These are phyloP conservation scores for Mycosphaerella sp. DNA, from an alignment of 2,329 filamentous ascomycete species.

Conservation along the genomic window DNA sequence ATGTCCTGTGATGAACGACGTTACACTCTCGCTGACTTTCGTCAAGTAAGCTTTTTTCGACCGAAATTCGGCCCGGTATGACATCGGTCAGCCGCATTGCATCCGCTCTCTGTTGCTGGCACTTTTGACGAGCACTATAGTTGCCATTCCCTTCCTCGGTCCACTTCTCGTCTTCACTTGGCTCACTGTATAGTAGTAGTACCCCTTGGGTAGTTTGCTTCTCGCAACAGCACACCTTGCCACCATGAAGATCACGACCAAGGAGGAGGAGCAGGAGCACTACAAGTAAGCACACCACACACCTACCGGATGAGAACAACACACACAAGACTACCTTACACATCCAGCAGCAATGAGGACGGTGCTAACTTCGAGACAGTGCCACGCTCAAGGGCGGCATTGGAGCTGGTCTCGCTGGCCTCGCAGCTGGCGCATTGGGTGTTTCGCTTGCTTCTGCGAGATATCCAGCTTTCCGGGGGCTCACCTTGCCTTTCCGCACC, in stretches of 20 bases:
- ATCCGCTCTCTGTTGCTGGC: neutral
- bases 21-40: too few relatives aligned
- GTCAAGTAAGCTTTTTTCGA: too few relatives aligned
- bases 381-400: slow-evolving; percentile 73
- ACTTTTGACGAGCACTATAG: too few relatives aligned
- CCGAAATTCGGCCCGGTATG: too few relatives aligned
- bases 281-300: slow-evolving; percentile 53
- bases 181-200: neutral
- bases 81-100: neutral
- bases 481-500: slow-evolving; percentile 83
- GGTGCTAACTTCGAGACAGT: slow-evolving; percentile 36
- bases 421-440: slow-evolving; percentile 60
- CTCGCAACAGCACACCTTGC: neutral
- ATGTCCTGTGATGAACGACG: neutral
- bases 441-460: slow-evolving; percentile 63
- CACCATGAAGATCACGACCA: slow-evolving; percentile 87
- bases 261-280: slow-evolving; percentile 85
- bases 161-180: neutral
- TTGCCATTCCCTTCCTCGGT: too few relatives aligned
- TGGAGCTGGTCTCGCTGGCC: slow-evolving; percentile 64
- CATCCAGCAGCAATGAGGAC: slow-evolving; percentile 3
- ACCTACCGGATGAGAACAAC: too few relatives aligned
- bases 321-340: neutral
- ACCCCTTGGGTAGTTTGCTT: neutral
- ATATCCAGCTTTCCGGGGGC: slow-evolving; percentile 68